Conservation (phyloP, 148 eudicot genomes). For the Silene latifolia region DNA sequence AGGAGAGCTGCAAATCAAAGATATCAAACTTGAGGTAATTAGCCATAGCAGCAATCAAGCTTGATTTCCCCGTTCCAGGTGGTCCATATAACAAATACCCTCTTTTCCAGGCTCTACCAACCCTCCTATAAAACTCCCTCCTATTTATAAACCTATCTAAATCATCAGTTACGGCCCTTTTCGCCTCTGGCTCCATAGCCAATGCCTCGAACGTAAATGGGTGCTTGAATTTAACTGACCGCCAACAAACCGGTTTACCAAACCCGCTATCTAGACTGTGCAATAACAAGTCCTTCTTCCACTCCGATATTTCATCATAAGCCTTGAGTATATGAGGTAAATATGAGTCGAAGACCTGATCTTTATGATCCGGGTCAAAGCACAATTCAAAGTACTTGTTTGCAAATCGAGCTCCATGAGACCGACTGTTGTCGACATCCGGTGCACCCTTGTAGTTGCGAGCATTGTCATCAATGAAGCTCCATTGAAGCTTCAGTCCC, state of each 20-base stretch:
- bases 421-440: conserved; percentile 9
- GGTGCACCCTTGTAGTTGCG: background rate
- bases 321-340: conserved; percentile 23
- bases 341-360: conserved; percentile 25
- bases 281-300: conserved; percentile 23
- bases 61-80: conserved; percentile 43
- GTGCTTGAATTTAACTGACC: conserved; percentile 31
- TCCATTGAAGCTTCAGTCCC: conserved; percentile 22
- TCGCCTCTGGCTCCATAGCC: conserved; percentile 32
- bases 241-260: conserved; percentile 15
- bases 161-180: conserved; percentile 28
- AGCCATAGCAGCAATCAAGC: conserved; percentile 44
- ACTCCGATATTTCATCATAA: conserved; percentile 22
- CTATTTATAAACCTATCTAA: conserved; percentile 33
- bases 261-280: conserved; percentile 17
- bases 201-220: conserved; percentile 35
- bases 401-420: background rate
- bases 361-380: conserved; percentile 24
- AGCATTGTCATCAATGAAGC: conserved; percentile 6
- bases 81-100: conserved; percentile 42
- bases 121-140: conserved; percentile 31
- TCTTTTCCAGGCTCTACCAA: conserved; percentile 39
- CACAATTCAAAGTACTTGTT: conserved; percentile 23
- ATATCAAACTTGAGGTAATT: conserved; percentile 36
- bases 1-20: conserved; percentile 34